Base-by-base conservation (phyloP, 176 grass and related monocot genomes). In the Carex scoparia region DNA sequence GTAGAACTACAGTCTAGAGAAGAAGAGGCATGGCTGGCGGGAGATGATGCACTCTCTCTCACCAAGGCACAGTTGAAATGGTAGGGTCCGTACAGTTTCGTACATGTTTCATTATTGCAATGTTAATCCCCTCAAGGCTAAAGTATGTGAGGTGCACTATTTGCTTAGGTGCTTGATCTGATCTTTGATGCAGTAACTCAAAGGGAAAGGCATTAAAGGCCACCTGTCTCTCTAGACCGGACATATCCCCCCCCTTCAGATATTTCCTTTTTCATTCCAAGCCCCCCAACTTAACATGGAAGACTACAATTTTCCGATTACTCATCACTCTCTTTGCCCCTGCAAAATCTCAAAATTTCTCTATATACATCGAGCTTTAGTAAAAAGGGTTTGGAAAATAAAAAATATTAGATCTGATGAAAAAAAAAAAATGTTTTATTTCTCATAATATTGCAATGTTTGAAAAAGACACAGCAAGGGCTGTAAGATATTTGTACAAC, bases 161-260 rank as follows among this genome's bases (percentile, higher is more conserved):
- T 30, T 74, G 7, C 70, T 51, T 74, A 30, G 12, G 30, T 79
- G 61, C 59, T 82, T 65, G 40, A 48, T 44, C 18, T 65, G 32
- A 82, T 63, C 79, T 35, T 82, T 82, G 60, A 62, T 80, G 48
- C 42, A 83, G 63, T 32, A 46, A 54, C 14, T 13, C 65, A 83
- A 46, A 82, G 69, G 16, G 38, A 42, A 69, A 78, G n/a, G n/a
- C 38, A 81, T 81, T 83, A 83, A 83, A 83, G 63, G 48, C 61
- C 42, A 53, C 61, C 58, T 83, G 81, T 83, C 81, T 49, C 81
- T 69, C 81, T 56, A 54, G 23, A 83, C 63, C 63, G 40, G 81
- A 83, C 81, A 83, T 49, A 28, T 7, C 55, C 30, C 51, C 30
- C 53, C 4, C 14, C 10, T 10, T 72, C 19, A 83, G 81, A 69